A percentile compares a stretch with the other conserved stretches of the same genome.
phyloP scores from a whole-genome alignment of 345 rosid species.

The Excoecaria cochinchinensis region DNA sequence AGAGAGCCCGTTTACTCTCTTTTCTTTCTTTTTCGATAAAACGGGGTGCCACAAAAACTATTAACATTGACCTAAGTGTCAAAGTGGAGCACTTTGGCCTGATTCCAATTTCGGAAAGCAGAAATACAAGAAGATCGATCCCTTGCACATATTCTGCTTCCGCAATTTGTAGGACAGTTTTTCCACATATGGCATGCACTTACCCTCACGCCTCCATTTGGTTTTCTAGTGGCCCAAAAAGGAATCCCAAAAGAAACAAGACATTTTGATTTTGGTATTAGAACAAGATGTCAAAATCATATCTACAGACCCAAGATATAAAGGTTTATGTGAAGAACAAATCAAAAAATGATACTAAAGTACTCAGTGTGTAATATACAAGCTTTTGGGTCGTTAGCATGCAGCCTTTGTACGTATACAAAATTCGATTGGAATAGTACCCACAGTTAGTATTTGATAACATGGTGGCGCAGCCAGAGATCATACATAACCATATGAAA shows the following conservation, averaged over 20 bases:
- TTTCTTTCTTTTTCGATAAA: too few relatives aligned
- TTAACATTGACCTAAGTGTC: too few relatives aligned
- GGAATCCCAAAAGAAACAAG: background rate
- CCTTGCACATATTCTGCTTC: background rate
- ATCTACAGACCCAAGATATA: conserved; percentile 2
- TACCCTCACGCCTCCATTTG: background rate
- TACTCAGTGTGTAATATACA: conserved; percentile 1
- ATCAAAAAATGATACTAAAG: background rate
- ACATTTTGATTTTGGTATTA: background rate
- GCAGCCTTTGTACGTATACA: background rate
- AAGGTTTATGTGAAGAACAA: background rate
- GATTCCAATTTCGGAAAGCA: too few relatives aligned
- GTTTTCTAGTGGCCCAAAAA: background rate
- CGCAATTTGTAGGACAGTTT: background rate
- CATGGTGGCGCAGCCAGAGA: conserved; percentile 89
- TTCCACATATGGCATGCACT: background rate
- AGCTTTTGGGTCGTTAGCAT: conserved; percentile 13
- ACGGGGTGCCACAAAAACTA: too few relatives aligned
- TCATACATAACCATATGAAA: conserved; percentile 98
- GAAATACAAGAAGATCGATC: too few relatives aligned
- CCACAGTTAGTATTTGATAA: conserved; percentile 62
- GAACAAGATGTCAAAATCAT: background rate
- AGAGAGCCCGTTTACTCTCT: too few relatives aligned
- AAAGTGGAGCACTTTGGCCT: too few relatives aligned
- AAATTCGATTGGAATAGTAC: background rate